Evolutionary conservation across 352 stramenopile genomes (phyloP).

Genomic region (Phytopythium vexans): DNA sequence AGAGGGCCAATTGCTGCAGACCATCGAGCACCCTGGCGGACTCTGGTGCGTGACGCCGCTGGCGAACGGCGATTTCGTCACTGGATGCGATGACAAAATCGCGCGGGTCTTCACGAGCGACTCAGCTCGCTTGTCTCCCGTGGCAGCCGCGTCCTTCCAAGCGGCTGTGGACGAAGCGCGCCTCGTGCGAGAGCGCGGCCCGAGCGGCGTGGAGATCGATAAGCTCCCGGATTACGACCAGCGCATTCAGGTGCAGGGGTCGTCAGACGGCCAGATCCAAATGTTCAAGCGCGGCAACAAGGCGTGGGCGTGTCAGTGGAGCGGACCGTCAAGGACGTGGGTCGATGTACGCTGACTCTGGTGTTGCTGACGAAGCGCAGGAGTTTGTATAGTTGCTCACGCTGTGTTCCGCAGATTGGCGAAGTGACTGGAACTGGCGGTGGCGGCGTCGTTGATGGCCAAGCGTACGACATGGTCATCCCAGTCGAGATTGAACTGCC

Average conservation of each 20-base stretch:
- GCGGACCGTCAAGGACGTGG: slow-evolving; percentile 87
- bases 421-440: slow-evolving; percentile 86
- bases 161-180: slow-evolving; percentile 55
- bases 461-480: slow-evolving; percentile 95
- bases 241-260: slow-evolving; percentile 64
- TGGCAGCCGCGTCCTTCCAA: slow-evolving; percentile 63
- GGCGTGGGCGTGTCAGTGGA: slow-evolving; percentile 96
- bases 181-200: slow-evolving; percentile 66
- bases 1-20: slow-evolving; percentile 61
- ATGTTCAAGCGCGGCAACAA: slow-evolving; percentile 94
- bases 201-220: slow-evolving; percentile 91
- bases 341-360: slow-evolving; percentile 83
- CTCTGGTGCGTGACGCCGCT: slow-evolving; percentile 84
- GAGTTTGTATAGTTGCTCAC: not conserved
- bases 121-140: slow-evolving; percentile 56
- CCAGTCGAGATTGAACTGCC: slow-evolving; percentile 96
- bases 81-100: slow-evolving; percentile 92
- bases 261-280: slow-evolving; percentile 93
- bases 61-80: slow-evolving; percentile 89
- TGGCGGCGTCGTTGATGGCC: slow-evolving; percentile 88
- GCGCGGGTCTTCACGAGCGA: slow-evolving; percentile 90
- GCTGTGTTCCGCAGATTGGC: slow-evolving; percentile 45
- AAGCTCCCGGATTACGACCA: slow-evolving; percentile 93
- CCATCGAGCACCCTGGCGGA: slow-evolving; percentile 78
- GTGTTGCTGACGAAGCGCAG: not conserved